These are phyloP conservation scores for Plantago coronopus DNA, from an alignment of 305 asterid species.

Conservation along the genomic window DNA sequence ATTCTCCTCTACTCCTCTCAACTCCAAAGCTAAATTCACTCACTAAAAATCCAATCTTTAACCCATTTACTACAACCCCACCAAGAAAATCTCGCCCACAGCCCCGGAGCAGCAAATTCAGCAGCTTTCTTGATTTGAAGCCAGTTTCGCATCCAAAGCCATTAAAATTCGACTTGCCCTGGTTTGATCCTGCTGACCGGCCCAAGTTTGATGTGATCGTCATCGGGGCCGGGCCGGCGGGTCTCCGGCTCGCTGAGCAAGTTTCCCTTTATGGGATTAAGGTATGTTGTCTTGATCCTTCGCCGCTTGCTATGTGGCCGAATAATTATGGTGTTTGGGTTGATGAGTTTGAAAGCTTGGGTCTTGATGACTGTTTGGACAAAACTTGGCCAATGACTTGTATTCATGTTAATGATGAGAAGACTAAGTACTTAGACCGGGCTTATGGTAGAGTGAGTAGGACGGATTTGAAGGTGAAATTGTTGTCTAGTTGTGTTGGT, in stretches of 20 bases:
- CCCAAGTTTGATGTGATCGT: slow-evolving; percentile 62
- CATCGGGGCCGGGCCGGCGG: slow-evolving; percentile 90
- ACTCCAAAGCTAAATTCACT: slow-evolving; percentile 26
- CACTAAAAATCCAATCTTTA: slow-evolving; percentile 26
- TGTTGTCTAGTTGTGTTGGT: slow-evolving; percentile 47
- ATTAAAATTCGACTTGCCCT: slow-evolving; percentile 50
- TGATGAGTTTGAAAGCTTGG: slow-evolving; percentile 72
- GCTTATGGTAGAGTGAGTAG: slow-evolving; percentile 71
- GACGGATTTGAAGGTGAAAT: slow-evolving; percentile 47
- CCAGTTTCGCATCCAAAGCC: slow-evolving; percentile 56
- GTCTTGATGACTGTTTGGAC: slow-evolving; percentile 66
- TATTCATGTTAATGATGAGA: slow-evolving; percentile 50
- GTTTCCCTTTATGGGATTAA: slow-evolving; percentile 56
- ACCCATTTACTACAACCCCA: slow-evolving; percentile 12
- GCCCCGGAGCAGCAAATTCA: slow-evolving; percentile 31
- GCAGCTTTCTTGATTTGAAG: slow-evolving; percentile 61
- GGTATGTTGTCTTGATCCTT: slow-evolving; percentile 85
- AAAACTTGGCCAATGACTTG: slow-evolving; percentile 64
- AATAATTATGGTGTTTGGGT: slow-evolving; percentile 89
- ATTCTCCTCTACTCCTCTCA: slow-evolving; percentile 31
- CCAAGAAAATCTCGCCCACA: slow-evolving; percentile 30
- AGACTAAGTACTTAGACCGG: slow-evolving; percentile 61
- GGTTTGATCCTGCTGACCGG: slow-evolving; percentile 46
- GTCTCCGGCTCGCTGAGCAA: slow-evolving; percentile 75
- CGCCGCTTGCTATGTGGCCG: slow-evolving; percentile 87